Evolutionary conservation across 352 stramenopile species (phyloP).

Genomic region (Globisporangium uncinulatum): DNA sequence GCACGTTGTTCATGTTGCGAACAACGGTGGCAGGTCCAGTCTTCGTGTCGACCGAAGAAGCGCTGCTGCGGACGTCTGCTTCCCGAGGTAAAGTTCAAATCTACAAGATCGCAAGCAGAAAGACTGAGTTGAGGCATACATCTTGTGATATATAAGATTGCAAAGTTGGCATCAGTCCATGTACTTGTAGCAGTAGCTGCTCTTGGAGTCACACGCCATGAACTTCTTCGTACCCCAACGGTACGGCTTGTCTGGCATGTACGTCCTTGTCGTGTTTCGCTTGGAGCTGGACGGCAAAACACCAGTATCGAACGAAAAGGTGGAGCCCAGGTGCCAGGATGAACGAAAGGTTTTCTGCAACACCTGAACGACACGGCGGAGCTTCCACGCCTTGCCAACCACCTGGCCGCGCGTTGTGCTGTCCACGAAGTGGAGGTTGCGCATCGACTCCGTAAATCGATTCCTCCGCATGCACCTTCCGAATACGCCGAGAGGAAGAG

Average conservation of each 20-base stretch:
- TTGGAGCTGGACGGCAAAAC: not conserved
- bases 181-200: not conserved
- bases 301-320: not conserved
- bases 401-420: not conserved
- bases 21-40: no score
- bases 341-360: not conserved
- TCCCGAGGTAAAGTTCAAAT: not conserved
- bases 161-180: no score
- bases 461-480: not conserved
- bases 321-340: not conserved
- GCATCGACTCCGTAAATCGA: not conserved
- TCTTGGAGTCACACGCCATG: not conserved
- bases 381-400: not conserved
- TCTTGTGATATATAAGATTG: not conserved
- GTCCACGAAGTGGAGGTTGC: not conserved
- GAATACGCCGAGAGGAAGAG: not conserved
- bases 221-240: not conserved
- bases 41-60: not conserved
- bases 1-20: no score
- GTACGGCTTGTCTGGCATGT: not conserved
- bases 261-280: not conserved
- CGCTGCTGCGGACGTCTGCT: not conserved
- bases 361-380: not conserved
- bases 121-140: no score
- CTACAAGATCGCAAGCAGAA: not conserved